These are phyloP conservation scores for Pythium rishiriense DNA, from an alignment of 352 stramenopile species.

Conservation along the genomic window DNA sequence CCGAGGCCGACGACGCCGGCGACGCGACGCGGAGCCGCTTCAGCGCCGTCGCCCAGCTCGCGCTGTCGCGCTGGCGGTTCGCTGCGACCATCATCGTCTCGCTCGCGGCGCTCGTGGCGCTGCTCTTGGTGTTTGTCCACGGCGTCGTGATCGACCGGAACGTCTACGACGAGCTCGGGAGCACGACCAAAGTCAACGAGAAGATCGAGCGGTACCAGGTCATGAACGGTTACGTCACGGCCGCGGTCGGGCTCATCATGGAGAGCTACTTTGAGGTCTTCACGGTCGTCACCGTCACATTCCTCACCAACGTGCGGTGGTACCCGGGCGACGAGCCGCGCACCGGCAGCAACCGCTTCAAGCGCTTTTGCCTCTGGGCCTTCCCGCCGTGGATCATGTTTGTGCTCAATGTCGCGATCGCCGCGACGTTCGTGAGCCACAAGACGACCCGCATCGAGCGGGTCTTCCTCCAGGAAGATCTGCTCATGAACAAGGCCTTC, in stretches of 20 bases:
- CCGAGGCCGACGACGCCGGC: neutral
- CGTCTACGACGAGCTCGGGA: slow-evolving; percentile 34
- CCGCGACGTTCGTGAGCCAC: slow-evolving; percentile 44
- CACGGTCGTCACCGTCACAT: slow-evolving; percentile 37
- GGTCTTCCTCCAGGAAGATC: slow-evolving; percentile 35
- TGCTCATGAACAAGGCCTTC: neutral
- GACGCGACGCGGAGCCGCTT: neutral
- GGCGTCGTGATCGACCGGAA: slow-evolving; percentile 38
- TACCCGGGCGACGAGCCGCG: slow-evolving; percentile 31
- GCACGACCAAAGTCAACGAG: slow-evolving; percentile 31
- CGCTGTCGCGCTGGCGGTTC: slow-evolving; percentile 2
- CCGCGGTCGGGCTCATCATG: slow-evolving; percentile 30
- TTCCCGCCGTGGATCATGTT: slow-evolving; percentile 44
- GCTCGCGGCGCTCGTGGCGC: neutral
- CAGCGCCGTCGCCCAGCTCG: neutral
- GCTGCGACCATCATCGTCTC: neutral
- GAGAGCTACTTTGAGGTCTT: slow-evolving; percentile 40
- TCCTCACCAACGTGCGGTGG: slow-evolving; percentile 38
- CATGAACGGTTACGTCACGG: slow-evolving; percentile 41
- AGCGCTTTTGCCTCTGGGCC: slow-evolving; percentile 31
- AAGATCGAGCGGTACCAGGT: slow-evolving; percentile 38
- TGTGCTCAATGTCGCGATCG: slow-evolving; percentile 42
- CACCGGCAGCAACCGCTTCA: slow-evolving; percentile 29
- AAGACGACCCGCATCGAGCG: slow-evolving; percentile 34
- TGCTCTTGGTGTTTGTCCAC: slow-evolving; percentile 35